Percentiles rank a stretch among this genome's conserved stretches.
phyloP scores from a whole-genome alignment of 345 rosid species.

The Heritiera littoralis region DNA sequence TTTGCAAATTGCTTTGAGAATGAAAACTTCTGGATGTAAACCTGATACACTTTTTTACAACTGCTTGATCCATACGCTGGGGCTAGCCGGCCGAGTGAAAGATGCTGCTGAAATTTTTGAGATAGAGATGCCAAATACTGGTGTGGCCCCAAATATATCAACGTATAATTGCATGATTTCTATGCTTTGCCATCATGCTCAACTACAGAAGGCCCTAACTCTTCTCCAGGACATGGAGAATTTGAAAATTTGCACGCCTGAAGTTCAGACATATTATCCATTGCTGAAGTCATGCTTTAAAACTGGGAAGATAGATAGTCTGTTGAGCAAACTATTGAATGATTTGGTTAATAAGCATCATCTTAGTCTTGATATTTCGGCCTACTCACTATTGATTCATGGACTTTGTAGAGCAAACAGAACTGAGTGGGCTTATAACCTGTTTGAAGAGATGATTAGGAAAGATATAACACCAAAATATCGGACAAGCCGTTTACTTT shows the following conservation, averaged over 20 bases:
- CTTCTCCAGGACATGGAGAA: slow-evolving; percentile 60
- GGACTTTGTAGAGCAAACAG: slow-evolving; percentile 65
- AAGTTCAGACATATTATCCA: slow-evolving; percentile 67
- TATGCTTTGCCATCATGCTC: slow-evolving; percentile 60
- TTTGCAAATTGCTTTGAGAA: slow-evolving; percentile 44
- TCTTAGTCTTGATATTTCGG: slow-evolving; percentile 69
- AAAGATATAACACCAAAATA: slow-evolving; percentile 64
- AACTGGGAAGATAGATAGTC: slow-evolving; percentile 52
- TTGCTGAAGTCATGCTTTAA: slow-evolving; percentile 67
- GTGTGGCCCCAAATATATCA: slow-evolving; percentile 48
- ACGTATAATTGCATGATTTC: slow-evolving; percentile 79
- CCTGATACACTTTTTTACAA: slow-evolving; percentile 66
- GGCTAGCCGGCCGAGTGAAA: slow-evolving; percentile 50
- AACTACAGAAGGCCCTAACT: slow-evolving; percentile 45
- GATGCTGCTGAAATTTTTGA: slow-evolving; percentile 63
- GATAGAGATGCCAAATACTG: slow-evolving; percentile 54
- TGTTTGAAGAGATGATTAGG: slow-evolving; percentile 72
- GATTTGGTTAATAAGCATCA: slow-evolving; percentile 75
- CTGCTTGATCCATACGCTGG: slow-evolving; percentile 68
- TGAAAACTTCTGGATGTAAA: slow-evolving; percentile 49
- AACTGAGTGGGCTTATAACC: slow-evolving; percentile 61
- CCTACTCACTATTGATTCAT: slow-evolving; percentile 73
- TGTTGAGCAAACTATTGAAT: slow-evolving; percentile 55
- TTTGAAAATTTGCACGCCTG: slow-evolving; percentile 50
- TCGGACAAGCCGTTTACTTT: slow-evolving; percentile 61